phyloP scores from a whole-genome alignment of 805 yeast species.

The Teunomyces tritomae region DNA sequence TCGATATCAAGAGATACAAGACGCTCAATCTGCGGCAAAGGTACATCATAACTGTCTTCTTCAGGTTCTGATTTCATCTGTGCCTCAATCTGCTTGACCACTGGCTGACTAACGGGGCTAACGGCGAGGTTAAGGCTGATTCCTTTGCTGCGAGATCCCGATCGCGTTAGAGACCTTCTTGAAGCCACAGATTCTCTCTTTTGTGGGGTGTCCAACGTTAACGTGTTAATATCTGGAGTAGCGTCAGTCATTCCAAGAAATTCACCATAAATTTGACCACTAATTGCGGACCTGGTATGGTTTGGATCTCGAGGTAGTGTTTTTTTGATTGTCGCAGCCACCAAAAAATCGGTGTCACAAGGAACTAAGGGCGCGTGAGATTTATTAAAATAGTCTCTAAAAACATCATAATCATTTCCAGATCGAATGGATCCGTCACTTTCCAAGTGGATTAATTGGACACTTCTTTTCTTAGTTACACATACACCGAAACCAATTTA shows the following conservation, averaged over 20 bases:
- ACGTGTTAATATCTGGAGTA: background rate
- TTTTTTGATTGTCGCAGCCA: too few relatives aligned
- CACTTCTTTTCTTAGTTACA: conserved; percentile 20
- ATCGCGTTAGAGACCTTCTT: background rate
- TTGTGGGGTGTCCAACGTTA: background rate
- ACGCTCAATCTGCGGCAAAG: conserved; percentile 31
- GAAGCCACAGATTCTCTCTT: background rate
- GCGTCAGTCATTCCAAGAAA: background rate
- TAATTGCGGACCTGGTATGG: background rate
- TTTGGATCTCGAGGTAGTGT: too few relatives aligned
- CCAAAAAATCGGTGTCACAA: too few relatives aligned
- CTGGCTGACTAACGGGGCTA: conserved; percentile 17
- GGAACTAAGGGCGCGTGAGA: too few relatives aligned
- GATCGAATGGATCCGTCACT: conserved; percentile 12
- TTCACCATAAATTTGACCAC: background rate
- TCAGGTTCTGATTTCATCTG: conserved; percentile 1
- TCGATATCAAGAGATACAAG: conserved; percentile 40
- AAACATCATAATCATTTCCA: background rate
- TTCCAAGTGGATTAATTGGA: conserved; percentile 27
- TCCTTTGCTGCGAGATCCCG: conserved; percentile 20
- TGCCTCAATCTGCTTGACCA: background rate
- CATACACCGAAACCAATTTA: conserved; percentile 22
- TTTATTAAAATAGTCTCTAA: too few relatives aligned
- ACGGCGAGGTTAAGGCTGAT: conserved; percentile 33
- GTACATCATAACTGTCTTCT: conserved; percentile 25